phyloP scores from a whole-genome alignment of 2,329 filamentous ascomycete species.

The Phialophora expanda region DNA sequence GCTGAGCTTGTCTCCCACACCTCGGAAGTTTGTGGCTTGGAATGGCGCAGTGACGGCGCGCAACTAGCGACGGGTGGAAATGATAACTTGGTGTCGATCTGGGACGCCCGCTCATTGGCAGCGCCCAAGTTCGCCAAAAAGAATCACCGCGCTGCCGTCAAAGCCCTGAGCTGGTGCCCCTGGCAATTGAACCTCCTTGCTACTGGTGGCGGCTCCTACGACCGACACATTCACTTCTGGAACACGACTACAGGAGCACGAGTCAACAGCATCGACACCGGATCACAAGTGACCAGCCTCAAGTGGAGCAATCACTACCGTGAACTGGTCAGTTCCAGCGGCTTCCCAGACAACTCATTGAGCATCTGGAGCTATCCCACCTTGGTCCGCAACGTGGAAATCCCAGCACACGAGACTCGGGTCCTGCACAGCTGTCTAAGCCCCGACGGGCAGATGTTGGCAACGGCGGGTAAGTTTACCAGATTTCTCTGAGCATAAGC shows the following conservation, averaged over 20 bases:
- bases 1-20: conserved; percentile 97
- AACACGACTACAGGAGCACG: conserved; percentile 97
- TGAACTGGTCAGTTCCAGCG: conserved; percentile 95
- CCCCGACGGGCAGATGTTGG: conserved; percentile 96
- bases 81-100: conserved; percentile 98
- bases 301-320: conserved; percentile 97
- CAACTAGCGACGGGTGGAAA: conserved; percentile 98
- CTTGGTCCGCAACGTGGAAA: conserved; percentile 95
- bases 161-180: conserved; percentile 97
- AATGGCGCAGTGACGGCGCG: conserved; percentile 95
- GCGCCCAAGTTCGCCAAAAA: conserved; percentile 99
- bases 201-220: conserved; percentile 93
- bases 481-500: neutral
- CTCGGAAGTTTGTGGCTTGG: conserved; percentile 95
- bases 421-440: conserved; percentile 96
- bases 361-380: conserved; percentile 99
- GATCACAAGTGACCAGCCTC: conserved; percentile 93
- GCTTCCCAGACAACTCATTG: conserved; percentile 98
- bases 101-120: conserved; percentile 90
- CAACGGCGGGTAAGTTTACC: conserved; percentile 73
- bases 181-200: conserved; percentile 98
- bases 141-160: conserved; percentile 98
- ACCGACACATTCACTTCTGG: conserved; percentile 99
- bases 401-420: conserved; percentile 94
- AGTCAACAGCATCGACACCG: conserved; percentile 98